Percentiles rank a stretch among this genome's conserved stretches.
Conservation (phyloP, 257 asterid species). For the Solanum gracilifrons region DNA sequence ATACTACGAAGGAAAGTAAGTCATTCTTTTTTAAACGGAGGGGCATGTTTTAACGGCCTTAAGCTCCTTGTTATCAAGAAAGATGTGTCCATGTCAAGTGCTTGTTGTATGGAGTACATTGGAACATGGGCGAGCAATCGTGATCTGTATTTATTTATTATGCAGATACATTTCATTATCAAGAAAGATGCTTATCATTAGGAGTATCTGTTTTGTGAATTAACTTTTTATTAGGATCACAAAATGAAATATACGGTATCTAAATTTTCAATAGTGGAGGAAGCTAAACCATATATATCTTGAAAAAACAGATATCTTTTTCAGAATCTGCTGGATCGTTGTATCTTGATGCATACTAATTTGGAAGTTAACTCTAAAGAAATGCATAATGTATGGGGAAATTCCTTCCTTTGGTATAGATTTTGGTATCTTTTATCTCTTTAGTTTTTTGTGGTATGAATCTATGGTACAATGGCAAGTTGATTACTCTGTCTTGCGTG, state of each 20-base stretch:
- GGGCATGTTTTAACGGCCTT: neutral
- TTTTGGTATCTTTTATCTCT: neutral
- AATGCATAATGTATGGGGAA: neutral
- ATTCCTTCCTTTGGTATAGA: neutral
- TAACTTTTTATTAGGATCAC: neutral
- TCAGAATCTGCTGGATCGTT: neutral
- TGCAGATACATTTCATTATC: neutral
- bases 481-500: neutral
- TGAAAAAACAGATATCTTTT: neutral
- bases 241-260: neutral
- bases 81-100: neutral
- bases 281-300: neutral
- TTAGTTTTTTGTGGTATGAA: neutral
- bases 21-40: neutral
- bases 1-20: neutral
- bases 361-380: neutral
- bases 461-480: neutral
- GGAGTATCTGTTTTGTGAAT: neutral
- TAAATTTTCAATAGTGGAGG: neutral
- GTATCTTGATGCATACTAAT: neutral
- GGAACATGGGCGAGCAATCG: neutral
- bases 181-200: neutral
- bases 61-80: neutral
- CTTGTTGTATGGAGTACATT: neutral
- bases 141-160: neutral